These are phyloP conservation scores for Phytophthora tentaculata DNA, from an alignment of 352 stramenopile genomes.

Conservation along the genomic window DNA sequence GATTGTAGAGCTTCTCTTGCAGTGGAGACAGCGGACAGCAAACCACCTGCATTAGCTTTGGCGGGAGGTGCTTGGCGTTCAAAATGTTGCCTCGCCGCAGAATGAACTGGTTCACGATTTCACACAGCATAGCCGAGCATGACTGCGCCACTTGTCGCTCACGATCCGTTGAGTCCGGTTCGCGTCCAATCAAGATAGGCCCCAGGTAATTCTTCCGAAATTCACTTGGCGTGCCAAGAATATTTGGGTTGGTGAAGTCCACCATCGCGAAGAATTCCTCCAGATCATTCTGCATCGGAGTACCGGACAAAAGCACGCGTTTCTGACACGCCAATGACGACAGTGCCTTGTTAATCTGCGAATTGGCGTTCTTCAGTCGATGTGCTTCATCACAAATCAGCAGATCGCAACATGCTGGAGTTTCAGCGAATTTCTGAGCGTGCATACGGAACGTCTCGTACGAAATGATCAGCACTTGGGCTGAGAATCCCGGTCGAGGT, in stretches of 20 bases:
- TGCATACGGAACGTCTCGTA: constrained; percentile 96
- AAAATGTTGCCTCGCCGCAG: constrained; percentile 97
- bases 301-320: constrained; percentile 96
- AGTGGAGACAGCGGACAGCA: constrained; percentile 96
- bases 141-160: constrained; percentile 74
- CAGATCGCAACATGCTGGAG: constrained; percentile 92
- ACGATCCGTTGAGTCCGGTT: constrained; percentile 90
- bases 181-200: constrained; percentile 89
- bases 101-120: constrained; percentile 99
- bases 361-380: constrained; percentile 98
- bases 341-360: constrained; percentile 90
- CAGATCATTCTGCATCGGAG: constrained; percentile 99
- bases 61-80: constrained; percentile 98
- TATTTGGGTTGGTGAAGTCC: constrained; percentile 89
- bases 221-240: constrained; percentile 82
- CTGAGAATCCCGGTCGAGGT: constrained; percentile 50
- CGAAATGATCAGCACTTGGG: constrained; percentile 87
- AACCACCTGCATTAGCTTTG: constrained; percentile 99
- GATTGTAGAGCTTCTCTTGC: constrained; percentile 97
- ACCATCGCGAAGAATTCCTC: constrained; percentile 99
- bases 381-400: constrained; percentile 99
- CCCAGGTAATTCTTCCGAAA: constrained; percentile 94
- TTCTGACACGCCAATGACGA: constrained; percentile 88
- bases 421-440: constrained; percentile 89
- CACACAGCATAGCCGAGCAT: constrained; percentile 95